Evolutionary conservation across 805 yeast species (phyloP).

Genomic region (Zygosaccharomyces siamensis): DNA sequence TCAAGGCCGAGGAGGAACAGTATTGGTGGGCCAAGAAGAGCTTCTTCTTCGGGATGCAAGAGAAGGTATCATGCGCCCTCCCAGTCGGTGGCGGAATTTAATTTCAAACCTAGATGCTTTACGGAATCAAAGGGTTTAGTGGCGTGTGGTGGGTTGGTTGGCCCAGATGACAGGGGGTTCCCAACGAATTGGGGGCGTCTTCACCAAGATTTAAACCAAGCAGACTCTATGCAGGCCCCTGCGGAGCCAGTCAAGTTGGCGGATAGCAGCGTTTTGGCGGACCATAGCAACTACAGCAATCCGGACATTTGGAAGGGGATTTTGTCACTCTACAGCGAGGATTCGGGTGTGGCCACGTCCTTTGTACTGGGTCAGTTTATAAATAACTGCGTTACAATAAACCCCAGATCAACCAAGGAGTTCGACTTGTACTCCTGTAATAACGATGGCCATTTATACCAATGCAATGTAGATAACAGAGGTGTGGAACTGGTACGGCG

Average conservation of each 20-base stretch:
- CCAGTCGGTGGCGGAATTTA: slow-evolving; percentile 44
- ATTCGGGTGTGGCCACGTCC: slow-evolving; percentile 44
- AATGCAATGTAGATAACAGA: slow-evolving; percentile 51
- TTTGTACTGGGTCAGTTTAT: slow-evolving; percentile 72
- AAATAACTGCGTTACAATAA: slow-evolving; percentile 68
- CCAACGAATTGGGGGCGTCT: slow-evolving; percentile 28
- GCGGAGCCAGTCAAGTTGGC: slow-evolving; percentile 30
- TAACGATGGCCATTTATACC: slow-evolving; percentile 71
- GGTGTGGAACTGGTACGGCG: slow-evolving; percentile 41
- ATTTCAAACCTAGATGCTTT: slow-evolving; percentile 68
- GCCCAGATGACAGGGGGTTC: slow-evolving; percentile 35
- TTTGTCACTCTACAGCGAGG: slow-evolving; percentile 41
- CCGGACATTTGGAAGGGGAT: slow-evolving; percentile 49
- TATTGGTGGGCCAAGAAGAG: slow-evolving; percentile 5
- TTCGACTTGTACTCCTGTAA: slow-evolving; percentile 70
- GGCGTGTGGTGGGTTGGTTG: slow-evolving; percentile 51
- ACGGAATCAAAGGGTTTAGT: slow-evolving; percentile 49
- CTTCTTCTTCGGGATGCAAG: background rate
- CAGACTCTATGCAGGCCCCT: slow-evolving; percentile 15
- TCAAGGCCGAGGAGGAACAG: slow-evolving; percentile 12
- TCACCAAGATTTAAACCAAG: slow-evolving; percentile 15
- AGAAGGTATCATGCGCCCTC: slow-evolving; percentile 21
- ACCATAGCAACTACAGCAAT: slow-evolving; percentile 30
- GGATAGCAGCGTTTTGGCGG: slow-evolving; percentile 26
- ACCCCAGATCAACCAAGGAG: slow-evolving; percentile 40